A percentile compares a stretch with the other conserved stretches of the same genome.
Conservation (phyloP, 2,329 filamentous ascomycete species). For the Fusarium sublunatum region DNA sequence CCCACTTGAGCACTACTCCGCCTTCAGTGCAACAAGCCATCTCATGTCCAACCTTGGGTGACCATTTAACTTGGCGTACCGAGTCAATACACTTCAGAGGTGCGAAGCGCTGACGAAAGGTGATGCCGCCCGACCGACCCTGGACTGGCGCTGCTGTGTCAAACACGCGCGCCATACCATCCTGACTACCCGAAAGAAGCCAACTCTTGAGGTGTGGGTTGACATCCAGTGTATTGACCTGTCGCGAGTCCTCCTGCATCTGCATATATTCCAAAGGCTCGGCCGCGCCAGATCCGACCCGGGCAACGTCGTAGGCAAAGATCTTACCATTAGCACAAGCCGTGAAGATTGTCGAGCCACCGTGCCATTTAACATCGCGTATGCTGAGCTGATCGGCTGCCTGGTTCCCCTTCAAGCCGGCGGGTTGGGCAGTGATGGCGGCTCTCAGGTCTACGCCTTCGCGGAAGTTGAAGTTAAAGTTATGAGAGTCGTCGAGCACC, state of each 20-base stretch:
- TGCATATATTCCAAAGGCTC: conserved; percentile 66
- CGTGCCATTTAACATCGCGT: conserved; percentile 70
- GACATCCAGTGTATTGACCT: conserved; percentile 72
- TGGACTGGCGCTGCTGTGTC: conserved; percentile 64
- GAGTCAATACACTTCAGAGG: conserved; percentile 54
- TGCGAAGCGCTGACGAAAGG: conserved; percentile 61
- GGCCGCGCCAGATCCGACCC: conserved; percentile 57
- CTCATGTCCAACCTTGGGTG: conserved; percentile 68
- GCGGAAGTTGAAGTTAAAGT: conserved; percentile 57
- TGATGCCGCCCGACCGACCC: conserved; percentile 61
- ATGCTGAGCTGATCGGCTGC: conserved; percentile 70
- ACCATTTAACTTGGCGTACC: conserved; percentile 74
- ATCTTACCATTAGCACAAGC: conserved; percentile 73
- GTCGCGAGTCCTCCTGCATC: conserved; percentile 69
- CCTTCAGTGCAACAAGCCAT: conserved; percentile 74
- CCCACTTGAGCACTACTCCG: conserved; percentile 72
- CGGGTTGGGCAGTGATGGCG: conserved; percentile 61
- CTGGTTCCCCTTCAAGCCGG: conserved; percentile 55
- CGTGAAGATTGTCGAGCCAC: conserved; percentile 67
- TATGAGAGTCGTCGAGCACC: conserved; percentile 60
- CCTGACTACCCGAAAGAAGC: conserved; percentile 72
- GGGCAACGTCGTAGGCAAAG: conserved; percentile 70
- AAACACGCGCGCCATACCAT: conserved; percentile 71
- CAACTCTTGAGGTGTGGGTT: conserved; percentile 69
- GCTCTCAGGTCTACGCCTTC: conserved; percentile 70